Percentiles rank a stretch among this genome's conserved stretches.
phyloP scores from a whole-genome alignment of 352 stramenopile species.

The Thalassiosira ordinaria region DNA sequence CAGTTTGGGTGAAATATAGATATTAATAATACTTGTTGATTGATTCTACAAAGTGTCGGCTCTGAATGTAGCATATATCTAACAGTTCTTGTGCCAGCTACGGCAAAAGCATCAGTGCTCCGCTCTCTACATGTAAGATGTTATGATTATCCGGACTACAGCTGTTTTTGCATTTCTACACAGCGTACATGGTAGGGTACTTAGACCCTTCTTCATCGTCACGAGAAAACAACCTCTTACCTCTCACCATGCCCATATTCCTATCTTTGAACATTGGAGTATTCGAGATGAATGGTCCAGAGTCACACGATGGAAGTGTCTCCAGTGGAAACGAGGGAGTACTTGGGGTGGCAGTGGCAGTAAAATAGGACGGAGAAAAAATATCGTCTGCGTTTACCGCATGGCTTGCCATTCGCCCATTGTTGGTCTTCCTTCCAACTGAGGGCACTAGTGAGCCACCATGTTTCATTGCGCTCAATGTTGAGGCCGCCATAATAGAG shows the following conservation, averaged over 20 bases:
- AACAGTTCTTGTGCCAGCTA: too few species aligned
- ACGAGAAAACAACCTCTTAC: neutral
- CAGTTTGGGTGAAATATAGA: too few species aligned
- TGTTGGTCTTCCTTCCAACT: too few species aligned
- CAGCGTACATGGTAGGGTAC: too few species aligned
- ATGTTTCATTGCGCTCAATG: neutral
- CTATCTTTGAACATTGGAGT: slow-evolving; percentile 1
- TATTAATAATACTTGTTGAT: too few species aligned
- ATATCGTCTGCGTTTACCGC: slow-evolving; percentile 10
- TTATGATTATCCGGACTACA: too few species aligned
- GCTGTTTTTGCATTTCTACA: too few species aligned
- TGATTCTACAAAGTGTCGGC: too few species aligned
- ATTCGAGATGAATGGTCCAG: slow-evolving; percentile 18
- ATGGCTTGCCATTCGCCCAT: neutral
- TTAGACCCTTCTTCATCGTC: neutral
- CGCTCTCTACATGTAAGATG: too few species aligned
- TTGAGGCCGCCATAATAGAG: neutral
- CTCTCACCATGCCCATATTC: neutral
- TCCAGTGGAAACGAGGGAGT: slow-evolving; percentile 4
- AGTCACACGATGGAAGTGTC: slow-evolving; percentile 16
- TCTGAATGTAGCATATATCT: too few species aligned
- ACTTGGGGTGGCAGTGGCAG: neutral
- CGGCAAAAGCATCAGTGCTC: too few species aligned
- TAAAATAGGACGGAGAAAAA: slow-evolving; percentile 15
- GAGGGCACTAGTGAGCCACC: neutral